These are phyloP conservation scores for Ophiostoma angusticollis DNA, from an alignment of 2,329 filamentous ascomycete species.

Conservation along the genomic window DNA sequence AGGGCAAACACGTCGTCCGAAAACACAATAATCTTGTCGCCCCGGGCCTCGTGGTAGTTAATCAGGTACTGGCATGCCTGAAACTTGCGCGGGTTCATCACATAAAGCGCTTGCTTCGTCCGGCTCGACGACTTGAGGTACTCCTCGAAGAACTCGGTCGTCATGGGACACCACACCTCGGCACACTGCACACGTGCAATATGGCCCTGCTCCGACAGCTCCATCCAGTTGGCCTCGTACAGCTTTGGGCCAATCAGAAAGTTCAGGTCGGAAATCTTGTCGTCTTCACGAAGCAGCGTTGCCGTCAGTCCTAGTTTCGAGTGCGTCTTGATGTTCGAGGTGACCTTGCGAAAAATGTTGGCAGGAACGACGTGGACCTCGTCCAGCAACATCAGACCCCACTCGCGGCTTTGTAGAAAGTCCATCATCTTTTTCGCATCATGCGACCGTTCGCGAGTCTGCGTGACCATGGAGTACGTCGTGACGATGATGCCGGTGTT, in stretches of 20 bases:
- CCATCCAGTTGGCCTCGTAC: conserved; percentile 99
- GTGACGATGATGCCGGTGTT: conserved; percentile 95
- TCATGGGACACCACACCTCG: conserved; percentile 99
- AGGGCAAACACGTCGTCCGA: conserved; percentile 95
- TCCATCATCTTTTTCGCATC: conserved; percentile 97
- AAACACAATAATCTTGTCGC: conserved; percentile 97
- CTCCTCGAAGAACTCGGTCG: conserved; percentile 92
- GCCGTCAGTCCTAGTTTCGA: conserved; percentile 91
- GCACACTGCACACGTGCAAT: conserved; percentile 96
- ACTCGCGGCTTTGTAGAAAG: conserved; percentile 78
- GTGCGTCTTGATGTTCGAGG: conserved; percentile 83
- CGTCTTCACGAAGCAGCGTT: conserved; percentile 86
- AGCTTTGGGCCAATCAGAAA: conserved; percentile 95
- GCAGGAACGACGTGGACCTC: conserved; percentile 97
- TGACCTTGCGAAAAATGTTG: conserved; percentile 91
- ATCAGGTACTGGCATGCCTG: conserved; percentile 98
- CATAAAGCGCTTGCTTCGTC: conserved; percentile 50
- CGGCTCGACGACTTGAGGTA: conserved; percentile 44
- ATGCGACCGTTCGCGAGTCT: conserved; percentile 73
- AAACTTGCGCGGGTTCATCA: conserved; percentile 96
- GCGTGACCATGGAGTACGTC: conserved; percentile 98
- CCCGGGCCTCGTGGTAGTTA: conserved; percentile 86
- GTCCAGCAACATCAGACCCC: conserved; percentile 93
- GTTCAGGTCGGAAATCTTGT: conserved; percentile 96
- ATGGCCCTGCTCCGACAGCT: conserved; percentile 89